Percentiles rank a stretch among this genome's conserved stretches.
These are phyloP conservation scores for Elsinoe australis DNA, from an alignment of 2,329 filamentous ascomycete species.

Conservation along the genomic window DNA sequence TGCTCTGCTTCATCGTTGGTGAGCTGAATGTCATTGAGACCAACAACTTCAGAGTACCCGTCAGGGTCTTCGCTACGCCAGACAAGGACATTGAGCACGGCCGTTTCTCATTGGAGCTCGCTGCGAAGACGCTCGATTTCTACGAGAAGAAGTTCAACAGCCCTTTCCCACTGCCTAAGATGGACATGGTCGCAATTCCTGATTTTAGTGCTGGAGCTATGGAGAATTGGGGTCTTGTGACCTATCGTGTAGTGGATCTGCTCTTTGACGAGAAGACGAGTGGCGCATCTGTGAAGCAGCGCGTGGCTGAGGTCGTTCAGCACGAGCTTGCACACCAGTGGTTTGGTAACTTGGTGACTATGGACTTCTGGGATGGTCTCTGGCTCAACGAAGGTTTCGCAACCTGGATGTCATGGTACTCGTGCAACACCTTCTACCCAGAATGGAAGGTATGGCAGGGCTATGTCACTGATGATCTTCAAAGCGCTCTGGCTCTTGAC, in stretches of 20 bases:
- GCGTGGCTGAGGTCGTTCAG: constrained; percentile 90
- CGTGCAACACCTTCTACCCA: constrained; percentile 88
- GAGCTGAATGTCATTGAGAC: constrained; percentile 93
- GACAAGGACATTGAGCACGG: constrained; percentile 87
- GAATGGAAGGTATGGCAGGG: constrained; percentile 98
- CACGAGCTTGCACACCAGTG: constrained; percentile 96
- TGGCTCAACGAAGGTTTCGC: constrained; percentile 95
- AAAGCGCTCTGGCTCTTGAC: constrained; percentile 79
- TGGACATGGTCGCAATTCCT: constrained; percentile 94
- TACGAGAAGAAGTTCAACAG: constrained; percentile 93
- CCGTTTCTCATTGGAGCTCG: constrained; percentile 81
- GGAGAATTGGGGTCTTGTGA: constrained; percentile 98
- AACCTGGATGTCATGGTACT: constrained; percentile 90
- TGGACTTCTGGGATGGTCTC: constrained; percentile 67
- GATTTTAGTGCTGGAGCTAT: constrained; percentile 94
- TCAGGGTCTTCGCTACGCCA: constrained; percentile 87
- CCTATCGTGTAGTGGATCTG: constrained; percentile 85
- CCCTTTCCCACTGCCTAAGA: constrained; percentile 80
- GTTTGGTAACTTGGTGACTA: constrained; percentile 95
- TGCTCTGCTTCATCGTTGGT: constrained; percentile 87
- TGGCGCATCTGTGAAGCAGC: constrained; percentile 81
- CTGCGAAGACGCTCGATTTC: constrained; percentile 80
- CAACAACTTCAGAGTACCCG: constrained; percentile 80
- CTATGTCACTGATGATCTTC: constrained; percentile 87
- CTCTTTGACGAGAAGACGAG: constrained; percentile 87